A percentile compares a stretch with the other conserved stretches of the same genome.
Conservation (phyloP, 345 rosid genomes). For the Corchorus olitorius region DNA sequence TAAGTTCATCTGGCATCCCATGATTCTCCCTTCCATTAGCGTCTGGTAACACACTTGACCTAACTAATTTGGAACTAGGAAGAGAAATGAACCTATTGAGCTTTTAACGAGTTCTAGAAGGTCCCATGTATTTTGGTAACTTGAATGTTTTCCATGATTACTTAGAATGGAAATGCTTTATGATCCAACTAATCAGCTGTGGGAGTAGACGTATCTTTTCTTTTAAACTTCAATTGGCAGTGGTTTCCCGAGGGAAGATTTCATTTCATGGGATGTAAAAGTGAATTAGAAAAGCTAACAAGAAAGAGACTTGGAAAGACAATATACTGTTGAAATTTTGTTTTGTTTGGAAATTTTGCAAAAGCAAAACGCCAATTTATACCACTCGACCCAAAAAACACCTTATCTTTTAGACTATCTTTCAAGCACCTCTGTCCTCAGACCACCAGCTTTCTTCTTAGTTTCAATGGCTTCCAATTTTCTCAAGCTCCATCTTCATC, state of each 20-base stretch:
- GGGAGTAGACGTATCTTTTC: too few species aligned
- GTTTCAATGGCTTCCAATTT: slow-evolving; percentile 41
- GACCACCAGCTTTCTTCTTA: neutral
- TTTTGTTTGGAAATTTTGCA: neutral
- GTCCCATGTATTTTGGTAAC: neutral
- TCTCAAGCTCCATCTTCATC: slow-evolving; percentile 34
- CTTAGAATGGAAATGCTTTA: neutral
- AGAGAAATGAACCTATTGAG: neutral
- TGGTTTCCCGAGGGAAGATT: too few species aligned
- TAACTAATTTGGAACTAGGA: neutral
- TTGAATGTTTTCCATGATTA: neutral
- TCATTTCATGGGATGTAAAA: too few species aligned
- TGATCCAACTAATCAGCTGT: neutral
- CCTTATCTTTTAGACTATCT: slow-evolving; percentile 1
- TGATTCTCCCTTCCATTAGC: neutral
- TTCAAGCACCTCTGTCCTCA: neutral
- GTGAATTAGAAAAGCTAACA: too few species aligned
- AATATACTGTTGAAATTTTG: neutral
- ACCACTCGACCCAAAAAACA: too few species aligned
- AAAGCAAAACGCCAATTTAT: neutral
- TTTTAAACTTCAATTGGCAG: too few species aligned
- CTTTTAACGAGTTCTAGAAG: neutral
- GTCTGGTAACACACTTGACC: neutral
- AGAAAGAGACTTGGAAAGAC: neutral
- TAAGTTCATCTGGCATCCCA: slow-evolving; percentile 29